Percentiles rank a stretch among this genome's conserved stretches.
Evolutionary conservation across 371 early-diverging fungal genomes (phyloP).

Genomic region (Dichotomocladium elegans): DNA sequence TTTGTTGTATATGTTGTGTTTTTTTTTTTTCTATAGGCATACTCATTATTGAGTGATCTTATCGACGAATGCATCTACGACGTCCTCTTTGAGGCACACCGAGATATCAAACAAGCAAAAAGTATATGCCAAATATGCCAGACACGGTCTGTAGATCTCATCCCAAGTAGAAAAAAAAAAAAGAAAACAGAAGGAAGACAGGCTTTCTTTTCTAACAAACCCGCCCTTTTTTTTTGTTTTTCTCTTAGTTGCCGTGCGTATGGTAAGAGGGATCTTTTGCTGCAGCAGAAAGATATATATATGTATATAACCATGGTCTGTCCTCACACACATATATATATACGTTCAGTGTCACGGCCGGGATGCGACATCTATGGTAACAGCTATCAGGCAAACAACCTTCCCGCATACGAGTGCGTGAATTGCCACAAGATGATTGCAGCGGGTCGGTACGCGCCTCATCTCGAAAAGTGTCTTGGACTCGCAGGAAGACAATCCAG

Average conservation of each 20-base stretch:
- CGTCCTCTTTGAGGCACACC: slow-evolving; percentile 62
- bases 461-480: slow-evolving; percentile 88
- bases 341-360: slow-evolving; percentile 37
- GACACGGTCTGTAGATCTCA: slow-evolving; percentile 52
- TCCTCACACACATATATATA: no score
- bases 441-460: slow-evolving; percentile 81
- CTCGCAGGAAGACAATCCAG: slow-evolving; percentile 69
- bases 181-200: no score
- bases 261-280: slow-evolving; percentile 12
- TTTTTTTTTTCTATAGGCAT: slow-evolving; percentile 23
- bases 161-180: no score
- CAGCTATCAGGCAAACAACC: slow-evolving; percentile 47
- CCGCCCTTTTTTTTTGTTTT: not conserved
- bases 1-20: not conserved
- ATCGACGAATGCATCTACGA: slow-evolving; percentile 68
- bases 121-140: slow-evolving; percentile 67
- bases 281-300: not conserved
- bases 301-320: not conserved
- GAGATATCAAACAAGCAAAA: slow-evolving; percentile 53
- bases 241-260: slow-evolving; percentile 24
- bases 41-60: slow-evolving; percentile 44
- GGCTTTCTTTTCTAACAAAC: not conserved
- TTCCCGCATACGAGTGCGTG: slow-evolving; percentile 72
- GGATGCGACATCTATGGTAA: slow-evolving; percentile 74
- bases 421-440: slow-evolving; percentile 75